These are phyloP conservation scores for Mycena sanguinolenta DNA, from an alignment of 768 basidiomycete species.

Conservation along the genomic window DNA sequence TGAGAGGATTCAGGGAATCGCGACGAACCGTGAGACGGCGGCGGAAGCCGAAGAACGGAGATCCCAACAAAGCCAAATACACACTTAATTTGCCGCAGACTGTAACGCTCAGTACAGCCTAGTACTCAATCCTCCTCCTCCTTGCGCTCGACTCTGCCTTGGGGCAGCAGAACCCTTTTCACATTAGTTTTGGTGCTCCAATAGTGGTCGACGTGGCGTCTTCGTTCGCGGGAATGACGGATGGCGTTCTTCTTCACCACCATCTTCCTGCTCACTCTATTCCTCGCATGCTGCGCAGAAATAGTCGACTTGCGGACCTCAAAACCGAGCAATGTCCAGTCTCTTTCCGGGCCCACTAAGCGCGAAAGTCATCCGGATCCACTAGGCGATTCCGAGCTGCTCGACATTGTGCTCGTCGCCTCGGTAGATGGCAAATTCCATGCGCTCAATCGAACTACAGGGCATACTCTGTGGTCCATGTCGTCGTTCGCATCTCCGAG, in stretches of 20 bases:
- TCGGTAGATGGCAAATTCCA: conserved; percentile 97
- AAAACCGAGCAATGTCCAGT: conserved; percentile 40
- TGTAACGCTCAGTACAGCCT: too few relatives aligned
- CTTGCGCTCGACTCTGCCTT: too few relatives aligned
- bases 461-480: conserved; percentile 91
- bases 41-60: too few relatives aligned
- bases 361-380: conserved; percentile 38
- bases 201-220: neutral
- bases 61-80: too few relatives aligned
- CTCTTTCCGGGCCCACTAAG: conserved; percentile 44
- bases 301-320: conserved; percentile 45
- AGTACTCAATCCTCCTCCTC: too few relatives aligned
- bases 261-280: conserved; percentile 43
- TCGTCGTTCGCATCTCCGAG: conserved; percentile 65
- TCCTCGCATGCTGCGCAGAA: conserved; percentile 48
- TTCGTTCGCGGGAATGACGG: conserved; percentile 33
- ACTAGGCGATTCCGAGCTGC: conserved; percentile 67
- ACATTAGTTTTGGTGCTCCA: neutral
- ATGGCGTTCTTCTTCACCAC: conserved; percentile 51
- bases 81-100: too few relatives aligned
- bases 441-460: conserved; percentile 90
- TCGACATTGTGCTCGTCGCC: conserved; percentile 90
- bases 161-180: too few relatives aligned
- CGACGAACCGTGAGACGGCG: too few relatives aligned
- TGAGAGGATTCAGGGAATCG: too few relatives aligned